These are phyloP conservation scores for Aureobasidium subglaciale DNA, from an alignment of 2,329 filamentous ascomycete genomes.

Conservation along the genomic window DNA sequence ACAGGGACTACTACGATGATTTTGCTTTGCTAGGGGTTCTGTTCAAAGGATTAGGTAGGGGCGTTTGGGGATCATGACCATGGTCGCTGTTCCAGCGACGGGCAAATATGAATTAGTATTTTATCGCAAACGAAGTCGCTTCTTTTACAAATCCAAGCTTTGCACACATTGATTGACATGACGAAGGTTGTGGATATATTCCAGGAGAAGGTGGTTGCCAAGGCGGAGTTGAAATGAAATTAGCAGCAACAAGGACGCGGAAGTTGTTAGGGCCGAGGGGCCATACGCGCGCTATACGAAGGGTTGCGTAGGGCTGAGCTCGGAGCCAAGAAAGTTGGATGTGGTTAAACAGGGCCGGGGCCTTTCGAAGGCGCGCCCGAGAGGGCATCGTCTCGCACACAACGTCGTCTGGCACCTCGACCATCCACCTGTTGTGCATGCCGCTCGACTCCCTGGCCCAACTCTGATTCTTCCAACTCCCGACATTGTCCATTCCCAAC, in stretches of 20 bases:
- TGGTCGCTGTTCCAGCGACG: background rate
- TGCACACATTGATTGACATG: background rate
- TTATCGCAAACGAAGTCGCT: constrained; percentile 10
- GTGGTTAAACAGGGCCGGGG: background rate
- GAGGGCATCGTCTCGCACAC: constrained; percentile 9
- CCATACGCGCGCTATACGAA: background rate
- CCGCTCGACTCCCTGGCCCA: background rate
- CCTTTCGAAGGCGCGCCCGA: background rate
- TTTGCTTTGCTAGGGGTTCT: constrained; percentile 10
- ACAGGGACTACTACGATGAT: constrained; percentile 12
- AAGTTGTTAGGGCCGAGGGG: background rate
- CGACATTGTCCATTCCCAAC: background rate
- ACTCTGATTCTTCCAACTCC: background rate
- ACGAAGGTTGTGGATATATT: background rate
- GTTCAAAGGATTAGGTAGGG: constrained; percentile 8
- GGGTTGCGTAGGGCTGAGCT: background rate
- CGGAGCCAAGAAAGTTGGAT: background rate
- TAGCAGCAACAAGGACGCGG: background rate
- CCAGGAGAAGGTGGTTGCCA: background rate
- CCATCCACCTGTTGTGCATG: background rate
- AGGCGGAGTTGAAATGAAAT: background rate
- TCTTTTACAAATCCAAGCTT: background rate
- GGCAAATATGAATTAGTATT: constrained; percentile 1
- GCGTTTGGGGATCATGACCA: constrained; percentile 11
- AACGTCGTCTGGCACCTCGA: constrained; percentile 5